Evolutionary conservation across 305 asterid species (phyloP), one percentile per base, ranked within the genome.

Genomic region (Fraxinus latifolia): DNA sequence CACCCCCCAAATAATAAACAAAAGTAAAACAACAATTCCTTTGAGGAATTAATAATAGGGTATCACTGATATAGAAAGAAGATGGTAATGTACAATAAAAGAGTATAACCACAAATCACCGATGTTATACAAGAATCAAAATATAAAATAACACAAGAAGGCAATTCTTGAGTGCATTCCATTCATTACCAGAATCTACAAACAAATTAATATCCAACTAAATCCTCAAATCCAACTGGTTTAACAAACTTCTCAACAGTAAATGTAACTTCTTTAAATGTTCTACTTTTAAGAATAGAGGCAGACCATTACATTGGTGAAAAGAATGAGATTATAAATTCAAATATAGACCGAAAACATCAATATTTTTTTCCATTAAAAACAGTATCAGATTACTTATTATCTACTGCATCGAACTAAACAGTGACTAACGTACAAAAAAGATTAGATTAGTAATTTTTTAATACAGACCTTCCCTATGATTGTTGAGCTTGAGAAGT

Each of bases 401-500:
- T 39, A 50, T 47, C 39, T 34, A 53, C 55, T 71, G 62, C 80
- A 76, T 67, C 65, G 17, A 74, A 84, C 8, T 50, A 73, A 21
- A 58, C 34, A 77, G 23, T 14, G 53, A 68, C 78, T 33, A 72
- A 79, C 21, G 47, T 42, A 87, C 76, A 80, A 76, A 39, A 81
- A 34, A 55, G 14, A 80, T 34, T 55, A 58, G 31, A 34, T 60
- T 11, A 62, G 47, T 82, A 67, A 60, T 37, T 82, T 47, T 82
- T 47, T 1, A 81, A 80, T 12, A 19, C 92, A 84, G 27, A 94
- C 98, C 98, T 94, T 96, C 62, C 99, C 99, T 31, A 94, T 92
- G 50, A 91, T 86, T 75, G 82, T 65, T 3, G 98, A 89, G 82
- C 83, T 86, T 79, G 97, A 88, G 82, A 96, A 96, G 90, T 94